Base-by-base conservation (phyloP, 352 stramenopile species). In the Globisporangium viniferum region DNA sequence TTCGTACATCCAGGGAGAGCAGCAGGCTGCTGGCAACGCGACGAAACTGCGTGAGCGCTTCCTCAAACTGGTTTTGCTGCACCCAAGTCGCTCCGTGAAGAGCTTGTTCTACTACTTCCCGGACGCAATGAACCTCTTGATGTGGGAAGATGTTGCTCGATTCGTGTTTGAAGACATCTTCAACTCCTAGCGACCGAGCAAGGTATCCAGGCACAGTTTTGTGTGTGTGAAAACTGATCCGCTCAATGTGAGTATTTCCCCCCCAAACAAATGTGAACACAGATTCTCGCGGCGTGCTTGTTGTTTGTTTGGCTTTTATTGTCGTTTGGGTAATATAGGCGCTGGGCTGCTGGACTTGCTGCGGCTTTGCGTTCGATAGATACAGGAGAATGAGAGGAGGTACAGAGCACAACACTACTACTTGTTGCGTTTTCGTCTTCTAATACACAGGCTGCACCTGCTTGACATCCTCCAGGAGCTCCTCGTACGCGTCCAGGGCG, bases 391-490 rank as follows among this genome's bases (percentile, higher is more conserved):
- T 35, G 39, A 33, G 57, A 64, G 51, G 51, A 49, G 54, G 24
- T 65, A 36, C 64, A 66, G 27, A 44, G 39, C 39, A 65, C 56
- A 48, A 65, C 27, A 69, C 44, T 55, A 66, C 63, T 68, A 66
- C 63, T 68, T 75, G 65, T 73, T 68, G 64, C 53, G 56, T 68
- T 27, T 58, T 33, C 2, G 33, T 63, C 55, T 56, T 78, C 77
- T 93, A 95, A 82, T 94, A 95, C 71, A 82, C 84, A 48, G 81
- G 80, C 76, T 95, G 88, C 59, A 96, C 73, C 76, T 95, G 75
- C 79, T 97, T 96, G 61, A 97, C 88, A 49, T 98, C 90, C 65
- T 82, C 78, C 36, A 97, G 70, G 58, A 97, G 77, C 76, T 98
- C 89, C 51, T 97, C 86, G 79, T 97, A 98, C 29, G 89, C 83